Evolutionary conservation across 2,329 filamentous ascomycete species (phyloP).

Genomic region (Aspergillus piperis): DNA sequence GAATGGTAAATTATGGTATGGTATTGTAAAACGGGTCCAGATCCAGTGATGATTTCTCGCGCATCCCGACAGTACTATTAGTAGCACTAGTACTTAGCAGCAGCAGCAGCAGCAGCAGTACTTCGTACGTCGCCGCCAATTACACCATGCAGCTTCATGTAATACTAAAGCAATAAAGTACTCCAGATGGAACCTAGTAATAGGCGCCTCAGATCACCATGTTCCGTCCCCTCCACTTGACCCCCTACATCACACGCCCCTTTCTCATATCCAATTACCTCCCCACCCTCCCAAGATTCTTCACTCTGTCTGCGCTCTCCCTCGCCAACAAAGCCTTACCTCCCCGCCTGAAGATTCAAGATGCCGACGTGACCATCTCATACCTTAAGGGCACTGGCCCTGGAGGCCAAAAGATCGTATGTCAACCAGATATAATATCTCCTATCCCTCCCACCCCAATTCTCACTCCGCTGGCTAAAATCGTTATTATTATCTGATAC

Average conservation of each 20-base stretch:
- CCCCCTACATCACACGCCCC: neutral
- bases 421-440: conserved; percentile 16
- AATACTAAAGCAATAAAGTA: neutral
- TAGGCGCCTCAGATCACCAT: conserved; percentile 6
- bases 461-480: neutral
- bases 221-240: conserved; percentile 12
- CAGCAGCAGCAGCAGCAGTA: neutral
- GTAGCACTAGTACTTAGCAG: neutral
- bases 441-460: too few species aligned
- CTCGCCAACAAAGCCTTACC: conserved; percentile 64
- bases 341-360: conserved; percentile 72
- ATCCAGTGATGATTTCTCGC: neutral
- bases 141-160: neutral
- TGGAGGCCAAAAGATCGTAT: conserved; percentile 91
- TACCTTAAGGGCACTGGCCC: conserved; percentile 92
- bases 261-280: neutral
- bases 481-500: too few species aligned
- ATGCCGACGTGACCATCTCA: conserved; percentile 76
- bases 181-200: neutral
- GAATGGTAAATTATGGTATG: too few species aligned
- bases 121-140: neutral
- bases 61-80: neutral
- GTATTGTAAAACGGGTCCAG: too few species aligned
- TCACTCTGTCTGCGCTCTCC: conserved; percentile 26
- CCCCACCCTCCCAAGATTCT: conserved; percentile 12